These are phyloP conservation scores for Lithohypha guttulata DNA, from an alignment of 2,329 filamentous ascomycete species.

Conservation along the genomic window DNA sequence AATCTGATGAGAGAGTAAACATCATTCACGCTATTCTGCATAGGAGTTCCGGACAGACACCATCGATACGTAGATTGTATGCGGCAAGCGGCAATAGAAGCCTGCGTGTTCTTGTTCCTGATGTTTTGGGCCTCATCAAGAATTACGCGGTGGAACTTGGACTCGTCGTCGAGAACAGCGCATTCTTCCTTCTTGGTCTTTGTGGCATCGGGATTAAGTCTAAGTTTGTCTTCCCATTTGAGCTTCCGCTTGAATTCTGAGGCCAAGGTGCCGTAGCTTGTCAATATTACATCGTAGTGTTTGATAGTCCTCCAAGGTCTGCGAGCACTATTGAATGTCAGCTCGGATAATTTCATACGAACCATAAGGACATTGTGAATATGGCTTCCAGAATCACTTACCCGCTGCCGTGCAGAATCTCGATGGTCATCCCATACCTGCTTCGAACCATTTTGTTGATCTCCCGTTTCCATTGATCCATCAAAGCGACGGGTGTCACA, in stretches of 20 bases:
- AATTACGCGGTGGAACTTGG: slow-evolving; percentile 58
- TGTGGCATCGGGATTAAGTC: slow-evolving; percentile 32
- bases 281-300: slow-evolving; percentile 62
- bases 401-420: slow-evolving; percentile 64
- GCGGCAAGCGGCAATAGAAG: slow-evolving; percentile 48
- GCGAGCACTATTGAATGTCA: too few relatives aligned
- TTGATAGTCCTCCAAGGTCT: slow-evolving; percentile 53
- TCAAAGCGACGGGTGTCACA: slow-evolving; percentile 65
- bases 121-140: slow-evolving; percentile 73
- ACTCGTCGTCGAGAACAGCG: slow-evolving; percentile 50
- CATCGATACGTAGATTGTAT: slow-evolving; percentile 55
- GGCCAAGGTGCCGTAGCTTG: slow-evolving; percentile 63
- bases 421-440: slow-evolving; percentile 50
- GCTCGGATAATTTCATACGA: too few relatives aligned
- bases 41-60: slow-evolving; percentile 71
- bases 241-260: slow-evolving; percentile 55
- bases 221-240: slow-evolving; percentile 40
- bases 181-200: slow-evolving; percentile 32
- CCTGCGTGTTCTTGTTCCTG: slow-evolving; percentile 59
- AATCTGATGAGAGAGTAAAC: slow-evolving; percentile 69
- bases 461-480: slow-evolving; percentile 77
- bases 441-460: slow-evolving; percentile 58
- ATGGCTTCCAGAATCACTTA: too few relatives aligned
- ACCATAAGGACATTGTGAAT: too few relatives aligned
- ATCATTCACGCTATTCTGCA: slow-evolving; percentile 78